Evolutionary conservation across 441 rosid genomes (phyloP), one percentile per base, ranked within the genome.

Genomic region (Jatropha multifida): DNA sequence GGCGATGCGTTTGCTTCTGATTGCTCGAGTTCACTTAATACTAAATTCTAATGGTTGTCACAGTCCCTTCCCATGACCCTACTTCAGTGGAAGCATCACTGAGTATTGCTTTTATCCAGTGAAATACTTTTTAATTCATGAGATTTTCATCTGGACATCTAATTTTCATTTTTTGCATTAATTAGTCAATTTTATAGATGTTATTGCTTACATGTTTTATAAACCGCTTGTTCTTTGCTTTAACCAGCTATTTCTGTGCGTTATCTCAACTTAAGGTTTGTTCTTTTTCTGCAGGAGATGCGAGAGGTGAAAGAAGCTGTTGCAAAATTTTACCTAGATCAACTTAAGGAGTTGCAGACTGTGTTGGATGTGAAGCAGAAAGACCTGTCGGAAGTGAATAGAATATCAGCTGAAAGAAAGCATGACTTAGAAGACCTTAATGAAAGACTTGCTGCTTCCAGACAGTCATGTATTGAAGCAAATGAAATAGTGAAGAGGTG

Each of bases 401-500:
- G 85, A 88, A 74, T 85, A 81, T 86, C 86, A 46, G 87, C 92
- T 69, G 99, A 96, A 74, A 95, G 88, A 82, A 92, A 90, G 82
- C 94, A 92, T 82, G 80, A 84, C 76, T 75, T 87, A 56, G 97
- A 88, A 86, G 98, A 92, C 79, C 88, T 94, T 74, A 89, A 84
- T 72, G 93, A 88, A 84, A 91, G 96, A 78, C 88, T 94, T 32
- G 69, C 78, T 80, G 89, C 94, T 86, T 92, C 94, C 70, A 75
- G 80, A 84, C 99, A 91, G 80, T 94, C 99, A 37, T 88, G 91
- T 81, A 74, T 85, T 58, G 98, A 96, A 86, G 97, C 97, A 80
- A 94, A 90, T 87, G 97, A 90, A 80, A 85, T 91, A 71, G 81
- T 91, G 79, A 88, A 83, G 82, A 92, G 97, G 99, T 92, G 79